These are phyloP conservation scores for Phytopythium cucurbitacearum DNA, from an alignment of 352 stramenopile genomes.

Conservation along the genomic window DNA sequence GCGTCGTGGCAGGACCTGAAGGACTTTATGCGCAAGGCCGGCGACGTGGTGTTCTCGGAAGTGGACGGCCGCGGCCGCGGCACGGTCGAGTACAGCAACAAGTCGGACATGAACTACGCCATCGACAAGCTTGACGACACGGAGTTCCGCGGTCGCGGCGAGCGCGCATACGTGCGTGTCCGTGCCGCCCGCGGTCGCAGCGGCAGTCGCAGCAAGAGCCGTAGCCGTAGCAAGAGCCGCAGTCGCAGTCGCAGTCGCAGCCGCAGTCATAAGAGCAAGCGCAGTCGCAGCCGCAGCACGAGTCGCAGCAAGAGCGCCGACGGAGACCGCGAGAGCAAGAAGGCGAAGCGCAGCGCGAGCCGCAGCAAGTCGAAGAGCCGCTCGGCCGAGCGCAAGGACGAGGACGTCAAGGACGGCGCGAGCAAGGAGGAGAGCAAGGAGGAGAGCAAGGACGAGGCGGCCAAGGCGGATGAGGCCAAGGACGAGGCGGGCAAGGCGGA, in stretches of 20 bases:
- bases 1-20: constrained; percentile 72
- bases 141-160: constrained; percentile 48
- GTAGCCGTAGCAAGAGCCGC: constrained; percentile 27
- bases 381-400: constrained; percentile 7
- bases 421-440: constrained; percentile 8
- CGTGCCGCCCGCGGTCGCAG: constrained; percentile 21
- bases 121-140: constrained; percentile 63
- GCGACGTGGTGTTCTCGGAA: constrained; percentile 64
- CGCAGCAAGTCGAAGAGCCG: constrained; percentile 25
- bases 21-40: constrained; percentile 57
- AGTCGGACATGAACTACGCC: constrained; percentile 66
- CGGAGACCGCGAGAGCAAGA: constrained; percentile 17
- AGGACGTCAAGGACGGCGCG: constrained; percentile 17
- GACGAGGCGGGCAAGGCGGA: not conserved
- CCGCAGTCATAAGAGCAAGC: constrained; percentile 2
- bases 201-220: constrained; percentile 31
- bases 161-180: constrained; percentile 51
- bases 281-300: constrained; percentile 20
- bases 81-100: constrained; percentile 63
- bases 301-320: constrained; percentile 24
- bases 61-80: constrained; percentile 67
- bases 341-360: constrained; percentile 16
- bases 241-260: constrained; percentile 33
- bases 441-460: constrained; percentile 14
- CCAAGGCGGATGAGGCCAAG: constrained; percentile 9